A percentile compares a stretch with the other conserved stretches of the same genome.
Evolutionary conservation across 495 filamentous ascomycete genomes (phyloP).

Genomic region (Neurospora sp.): DNA sequence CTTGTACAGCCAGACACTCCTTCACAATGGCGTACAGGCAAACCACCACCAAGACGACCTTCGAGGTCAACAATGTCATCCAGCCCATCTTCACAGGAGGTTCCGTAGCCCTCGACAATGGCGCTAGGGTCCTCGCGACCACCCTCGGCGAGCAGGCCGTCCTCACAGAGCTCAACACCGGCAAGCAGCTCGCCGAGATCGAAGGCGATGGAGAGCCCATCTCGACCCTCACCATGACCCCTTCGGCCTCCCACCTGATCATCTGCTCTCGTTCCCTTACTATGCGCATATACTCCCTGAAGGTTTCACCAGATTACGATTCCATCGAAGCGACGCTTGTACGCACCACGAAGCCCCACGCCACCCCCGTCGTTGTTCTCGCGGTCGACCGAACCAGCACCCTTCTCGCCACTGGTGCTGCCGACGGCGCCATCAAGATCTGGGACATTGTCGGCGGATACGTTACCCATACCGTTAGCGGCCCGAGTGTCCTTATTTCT

Average conservation of each 20-base stretch:
- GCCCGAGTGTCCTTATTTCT: conserved; percentile 82
- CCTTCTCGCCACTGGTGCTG: conserved; percentile 79
- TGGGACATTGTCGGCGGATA: conserved; percentile 92
- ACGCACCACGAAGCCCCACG: conserved; percentile 81
- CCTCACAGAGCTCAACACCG: conserved; percentile 75
- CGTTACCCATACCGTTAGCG: conserved; percentile 89
- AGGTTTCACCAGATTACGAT: conserved; percentile 42
- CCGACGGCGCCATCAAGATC: conserved; percentile 88
- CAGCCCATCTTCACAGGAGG: conserved; percentile 93
- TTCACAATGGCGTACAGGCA: conserved; percentile 39
- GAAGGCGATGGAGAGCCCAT: conserved; percentile 94
- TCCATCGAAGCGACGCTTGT: conserved; percentile 55
- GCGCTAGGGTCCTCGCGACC: conserved; percentile 74
- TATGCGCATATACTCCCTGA: conserved; percentile 81
- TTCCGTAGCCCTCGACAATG: conserved; percentile 69
- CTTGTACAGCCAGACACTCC: neutral
- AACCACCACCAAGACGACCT: conserved; percentile 63
- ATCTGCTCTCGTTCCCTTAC: conserved; percentile 87
- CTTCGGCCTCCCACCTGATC: conserved; percentile 76
- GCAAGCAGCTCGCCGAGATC: conserved; percentile 70
- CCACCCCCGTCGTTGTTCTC: conserved; percentile 74
- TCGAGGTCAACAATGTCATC: conserved; percentile 68
- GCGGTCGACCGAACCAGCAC: conserved; percentile 80
- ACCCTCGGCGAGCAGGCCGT: conserved; percentile 83
- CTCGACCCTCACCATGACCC: conserved; percentile 78